A percentile compares a stretch with the other conserved stretches of the same genome.
Evolutionary conservation across 2,329 filamentous ascomycete genomes (phyloP).

Genomic region (Alternaria rosae): DNA sequence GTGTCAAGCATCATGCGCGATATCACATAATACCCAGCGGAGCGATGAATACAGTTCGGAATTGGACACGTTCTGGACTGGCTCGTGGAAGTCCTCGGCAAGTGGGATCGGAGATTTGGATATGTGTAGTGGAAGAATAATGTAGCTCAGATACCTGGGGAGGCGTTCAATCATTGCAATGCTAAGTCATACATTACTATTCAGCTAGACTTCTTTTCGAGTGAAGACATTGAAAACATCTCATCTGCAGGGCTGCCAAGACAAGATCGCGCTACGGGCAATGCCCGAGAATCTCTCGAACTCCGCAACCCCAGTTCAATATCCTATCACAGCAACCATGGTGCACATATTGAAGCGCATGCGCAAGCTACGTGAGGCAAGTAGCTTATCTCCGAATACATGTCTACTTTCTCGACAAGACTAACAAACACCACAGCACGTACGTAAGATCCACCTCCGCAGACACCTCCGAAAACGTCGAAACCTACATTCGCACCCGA

Average conservation of each 20-base stretch:
- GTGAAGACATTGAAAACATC: background rate
- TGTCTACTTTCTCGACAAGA: slow-evolving; percentile 3
- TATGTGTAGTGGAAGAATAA: background rate
- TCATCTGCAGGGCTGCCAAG: slow-evolving; percentile 19
- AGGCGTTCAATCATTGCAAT: slow-evolving; percentile 9
- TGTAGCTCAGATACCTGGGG: slow-evolving; percentile 2
- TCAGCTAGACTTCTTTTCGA: background rate
- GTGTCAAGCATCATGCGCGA: background rate
- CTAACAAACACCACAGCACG: slow-evolving; percentile 43
- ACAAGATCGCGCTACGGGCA: slow-evolving; percentile 15
- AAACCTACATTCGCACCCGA: background rate
- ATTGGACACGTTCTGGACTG: slow-evolving; percentile 12
- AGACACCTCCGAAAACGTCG: slow-evolving; percentile 25
- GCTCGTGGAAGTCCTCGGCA: background rate
- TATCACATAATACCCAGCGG: slow-evolving; percentile 1
- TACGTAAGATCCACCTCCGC: slow-evolving; percentile 27
- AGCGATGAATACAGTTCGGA: slow-evolving; percentile 20
- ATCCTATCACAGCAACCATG: slow-evolving; percentile 51
- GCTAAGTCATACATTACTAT: background rate
- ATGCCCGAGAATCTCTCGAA: slow-evolving; percentile 34
- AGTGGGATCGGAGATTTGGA: background rate
- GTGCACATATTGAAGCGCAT: slow-evolving; percentile 71
- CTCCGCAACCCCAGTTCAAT: slow-evolving; percentile 26
- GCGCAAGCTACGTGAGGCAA: slow-evolving; percentile 75
- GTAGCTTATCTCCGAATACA: slow-evolving; percentile 40